Evolutionary conservation across 2,329 filamentous ascomycete species (phyloP), one percentile per base, ranked within the genome.

Genomic region (Blumeria hordei): DNA sequence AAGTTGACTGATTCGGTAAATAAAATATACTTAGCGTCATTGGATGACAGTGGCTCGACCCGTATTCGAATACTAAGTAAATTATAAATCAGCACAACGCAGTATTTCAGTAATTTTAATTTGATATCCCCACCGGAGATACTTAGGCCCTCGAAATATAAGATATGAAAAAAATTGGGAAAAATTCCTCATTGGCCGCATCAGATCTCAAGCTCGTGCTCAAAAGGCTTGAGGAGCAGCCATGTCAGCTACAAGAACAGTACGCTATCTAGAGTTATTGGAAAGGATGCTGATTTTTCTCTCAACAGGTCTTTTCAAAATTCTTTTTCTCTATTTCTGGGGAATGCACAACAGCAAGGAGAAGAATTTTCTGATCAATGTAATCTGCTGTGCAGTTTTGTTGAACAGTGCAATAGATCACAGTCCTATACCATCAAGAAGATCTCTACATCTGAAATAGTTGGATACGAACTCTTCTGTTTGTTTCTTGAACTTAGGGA

Each of bases 401-500:
- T 81, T 57, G 76, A 80, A 61, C 73, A 76, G 57, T 75, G 74
- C 54, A 72, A 71, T 58, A 75, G 71, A 59, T 77, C 77, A 3
- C 59, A 62, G 12, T 69, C 71, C 9, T 58, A 66, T 32, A 56
- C 60, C 3, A 62, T 80, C 35, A 67, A 64, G 50, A 59, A 62
- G 9, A 77, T 76, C 69, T 74, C 74, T 1, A 79, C 77, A 57
- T 72, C 71, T 10, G 65, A 70, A 58, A 62, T 67, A 34, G 72
- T 74, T 3, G 71, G 69, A 18, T 59, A 72, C 53, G 67, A 68
- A 54, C 66, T 82, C 28, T 80, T 81, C 66, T 68, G 74, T 55
- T 81, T 79, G 61, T 83, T 78, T 62, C 69, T 81, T 53, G 77
- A 81, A 61, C 81, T 78, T 77, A 80, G 79, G 60, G 78, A 81